Conservation (phyloP, 208 protist species). For the Phytomonas francai region DNA sequence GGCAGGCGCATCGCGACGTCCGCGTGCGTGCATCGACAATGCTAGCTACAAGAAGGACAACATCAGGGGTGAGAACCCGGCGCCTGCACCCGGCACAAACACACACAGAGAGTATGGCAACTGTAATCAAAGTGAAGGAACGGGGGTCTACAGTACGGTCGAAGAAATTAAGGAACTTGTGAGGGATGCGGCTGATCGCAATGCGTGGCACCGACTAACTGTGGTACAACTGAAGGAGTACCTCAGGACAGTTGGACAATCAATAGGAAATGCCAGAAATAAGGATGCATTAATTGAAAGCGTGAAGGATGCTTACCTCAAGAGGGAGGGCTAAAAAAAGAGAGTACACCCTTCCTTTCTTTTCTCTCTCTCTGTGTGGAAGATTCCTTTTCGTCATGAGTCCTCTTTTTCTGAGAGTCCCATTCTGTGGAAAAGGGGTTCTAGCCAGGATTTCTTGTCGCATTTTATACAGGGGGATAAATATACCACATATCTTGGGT, state of each 20-base stretch:
- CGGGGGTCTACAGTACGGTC: too few relatives aligned
- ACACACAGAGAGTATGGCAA: too few relatives aligned
- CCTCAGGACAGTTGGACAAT: constrained; percentile 13
- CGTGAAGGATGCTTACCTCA: constrained; percentile 9
- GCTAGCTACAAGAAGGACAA: too few relatives aligned
- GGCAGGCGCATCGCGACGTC: constrained; percentile 7
- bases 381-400: too few relatives aligned
- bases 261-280: constrained; percentile 3
- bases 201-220: constrained; percentile 28
- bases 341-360: neutral
- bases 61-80: neutral
- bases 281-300: constrained; percentile 28
- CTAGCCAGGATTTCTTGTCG: too few relatives aligned
- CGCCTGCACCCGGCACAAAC: too few relatives aligned
- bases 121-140: too few relatives aligned
- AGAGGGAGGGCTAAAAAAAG: constrained; percentile 2
- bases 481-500: too few relatives aligned
- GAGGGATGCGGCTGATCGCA: constrained; percentile 18
- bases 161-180: constrained; percentile 16
- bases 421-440: too few relatives aligned
- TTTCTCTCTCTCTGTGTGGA: neutral
- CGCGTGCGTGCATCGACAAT: neutral
- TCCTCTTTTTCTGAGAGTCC: too few relatives aligned
- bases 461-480: too few relatives aligned
- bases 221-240: constrained; percentile 37